Evolutionary conservation across 768 basidiomycete species (phyloP), one percentile per base, ranked within the genome.

Genomic region (Amanita phalloides): DNA sequence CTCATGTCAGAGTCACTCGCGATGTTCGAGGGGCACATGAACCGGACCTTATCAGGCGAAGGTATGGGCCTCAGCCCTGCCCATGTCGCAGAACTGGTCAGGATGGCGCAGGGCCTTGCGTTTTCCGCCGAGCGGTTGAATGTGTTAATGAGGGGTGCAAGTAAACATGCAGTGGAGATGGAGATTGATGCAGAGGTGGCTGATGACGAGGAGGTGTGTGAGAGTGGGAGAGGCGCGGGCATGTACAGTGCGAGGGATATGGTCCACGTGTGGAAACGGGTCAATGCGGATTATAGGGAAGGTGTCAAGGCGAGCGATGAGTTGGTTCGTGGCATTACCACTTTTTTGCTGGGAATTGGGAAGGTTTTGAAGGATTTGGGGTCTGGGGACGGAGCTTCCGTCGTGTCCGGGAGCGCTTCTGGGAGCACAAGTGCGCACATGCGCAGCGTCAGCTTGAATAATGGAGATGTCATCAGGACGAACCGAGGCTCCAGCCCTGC

Each of bases 121-220:
- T 70, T 73, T 46, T 72, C 79, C 28, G 77, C 86, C n/a, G 82
- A 86, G 54, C 72, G 75, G 55, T 66, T 92, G 50, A 86, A 87
- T 57, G 73, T 59, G 48, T 68, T 85, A 56, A 63, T 90, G 57
- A 71, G 81, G 43, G 60, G 64, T 1, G 79, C 76, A 2, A 81
- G 79, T 11, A 67, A 72, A 51, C 66, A 71, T 38, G 82, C 89
- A 1, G 63, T 90, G 47, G 84, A 88, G 55, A 73, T 77, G 49
- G 85, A 89, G 64, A 83, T 92, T 45, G 78, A 84, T 36, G 78
- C 82, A 0, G 89, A 91, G 62, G 80, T 90, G 1, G 77, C 76
- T 8, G 77, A 74, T 32, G 74, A 71, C 28, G 59, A 43, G 13
- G 54, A 49, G 11, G 36, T 49, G 11, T 30, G 38, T 26, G 45